phyloP scores from a whole-genome alignment of 371 early-diverging fungal species.

The Haplosporangium sp. region DNA sequence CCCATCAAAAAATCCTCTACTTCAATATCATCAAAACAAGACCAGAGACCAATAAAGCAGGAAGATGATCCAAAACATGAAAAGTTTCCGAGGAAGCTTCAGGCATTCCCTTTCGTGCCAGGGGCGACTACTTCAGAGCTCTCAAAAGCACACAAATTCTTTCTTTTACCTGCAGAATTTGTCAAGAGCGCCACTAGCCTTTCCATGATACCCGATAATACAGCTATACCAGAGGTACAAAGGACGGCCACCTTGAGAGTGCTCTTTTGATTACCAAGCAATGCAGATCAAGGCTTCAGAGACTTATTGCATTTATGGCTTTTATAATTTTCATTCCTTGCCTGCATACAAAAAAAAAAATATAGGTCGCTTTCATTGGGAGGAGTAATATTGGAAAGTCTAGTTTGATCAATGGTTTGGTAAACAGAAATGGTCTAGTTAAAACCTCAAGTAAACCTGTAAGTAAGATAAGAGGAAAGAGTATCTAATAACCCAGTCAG shows the following conservation, averaged over 20 bases:
- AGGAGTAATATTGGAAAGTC: slow-evolving; percentile 88
- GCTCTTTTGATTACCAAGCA: neutral
- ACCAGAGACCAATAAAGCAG: neutral
- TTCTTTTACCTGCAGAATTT: slow-evolving; percentile 41
- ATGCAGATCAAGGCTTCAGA: neutral
- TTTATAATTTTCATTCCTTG: too few species aligned
- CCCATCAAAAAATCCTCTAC: neutral
- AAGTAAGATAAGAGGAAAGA: slow-evolving; percentile 14
- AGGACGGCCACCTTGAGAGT: too few species aligned
- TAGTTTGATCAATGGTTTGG: slow-evolving; percentile 74
- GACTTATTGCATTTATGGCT: too few species aligned
- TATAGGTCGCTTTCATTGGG: slow-evolving; percentile 78
- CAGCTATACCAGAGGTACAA: slow-evolving; percentile 46
- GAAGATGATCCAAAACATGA: slow-evolving; percentile 8
- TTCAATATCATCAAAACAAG: neutral
- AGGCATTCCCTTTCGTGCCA: slow-evolving; percentile 52
- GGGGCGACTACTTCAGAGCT: slow-evolving; percentile 43
- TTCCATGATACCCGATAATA: slow-evolving; percentile 46
- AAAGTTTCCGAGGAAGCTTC: slow-evolving; percentile 31
- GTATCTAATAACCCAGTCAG: too few species aligned
- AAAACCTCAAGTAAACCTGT: slow-evolving; percentile 82
- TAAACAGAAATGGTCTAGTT: slow-evolving; percentile 70
- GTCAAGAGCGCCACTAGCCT: slow-evolving; percentile 45
- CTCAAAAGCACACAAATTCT: slow-evolving; percentile 44
- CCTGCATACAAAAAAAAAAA: too few species aligned